Conservation (phyloP, 2,329 filamentous ascomycete species). For the Endoconidiophora laricicola region DNA sequence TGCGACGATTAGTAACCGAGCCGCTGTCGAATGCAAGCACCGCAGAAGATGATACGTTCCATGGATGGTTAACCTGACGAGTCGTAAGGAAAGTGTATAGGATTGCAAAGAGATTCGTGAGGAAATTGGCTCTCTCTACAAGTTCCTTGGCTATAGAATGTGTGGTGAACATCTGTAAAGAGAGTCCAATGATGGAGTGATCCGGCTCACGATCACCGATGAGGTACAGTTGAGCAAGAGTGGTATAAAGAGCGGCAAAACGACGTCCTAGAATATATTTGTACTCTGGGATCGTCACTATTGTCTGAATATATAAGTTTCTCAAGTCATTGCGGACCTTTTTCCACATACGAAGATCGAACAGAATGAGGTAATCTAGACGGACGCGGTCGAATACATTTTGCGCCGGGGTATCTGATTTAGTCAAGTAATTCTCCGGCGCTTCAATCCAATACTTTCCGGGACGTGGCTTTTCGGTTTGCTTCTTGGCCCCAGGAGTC, state of each 20-base stretch:
- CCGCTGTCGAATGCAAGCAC: constrained; percentile 87
- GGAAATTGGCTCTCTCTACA: constrained; percentile 84
- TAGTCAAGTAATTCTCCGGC: constrained; percentile 49
- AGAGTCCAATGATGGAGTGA: constrained; percentile 96
- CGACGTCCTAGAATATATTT: constrained; percentile 82
- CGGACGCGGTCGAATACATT: constrained; percentile 80
- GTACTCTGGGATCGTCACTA: constrained; percentile 89
- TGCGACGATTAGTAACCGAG: constrained; percentile 81
- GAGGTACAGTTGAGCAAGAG: constrained; percentile 81
- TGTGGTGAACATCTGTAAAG: constrained; percentile 88
- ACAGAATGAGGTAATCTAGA: constrained; percentile 85
- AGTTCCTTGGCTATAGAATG: constrained; percentile 94
- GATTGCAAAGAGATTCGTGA: constrained; percentile 89
- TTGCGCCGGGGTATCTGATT: constrained; percentile 54
- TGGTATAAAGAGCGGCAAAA: constrained; percentile 91
- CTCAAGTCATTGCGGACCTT: constrained; percentile 79
- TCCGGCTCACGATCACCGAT: constrained; percentile 94
- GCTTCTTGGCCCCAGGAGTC: constrained; percentile 47
- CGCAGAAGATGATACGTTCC: constrained; percentile 71
- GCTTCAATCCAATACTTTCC: constrained; percentile 77
- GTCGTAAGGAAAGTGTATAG: constrained; percentile 95
- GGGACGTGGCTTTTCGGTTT: constrained; percentile 33
- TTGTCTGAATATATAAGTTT: constrained; percentile 88
- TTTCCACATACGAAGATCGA: constrained; percentile 93
- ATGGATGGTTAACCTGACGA: constrained; percentile 84